Conservation (phyloP, 257 asterid species). For the Leptodermis oblonga region DNA sequence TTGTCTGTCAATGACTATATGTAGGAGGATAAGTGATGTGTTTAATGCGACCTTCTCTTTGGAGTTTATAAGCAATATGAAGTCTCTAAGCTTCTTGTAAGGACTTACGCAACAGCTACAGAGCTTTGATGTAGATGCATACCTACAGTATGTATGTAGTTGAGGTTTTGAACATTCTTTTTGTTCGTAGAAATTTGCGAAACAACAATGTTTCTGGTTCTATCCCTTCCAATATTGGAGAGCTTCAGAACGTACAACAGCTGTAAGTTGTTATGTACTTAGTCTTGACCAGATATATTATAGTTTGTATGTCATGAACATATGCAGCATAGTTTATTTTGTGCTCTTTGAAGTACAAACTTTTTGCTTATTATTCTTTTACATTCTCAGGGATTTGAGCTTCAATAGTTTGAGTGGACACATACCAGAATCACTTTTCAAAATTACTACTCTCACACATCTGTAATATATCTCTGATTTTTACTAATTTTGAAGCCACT, state of each 20-base stretch:
- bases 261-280: slow-evolving; percentile 43
- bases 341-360: no score
- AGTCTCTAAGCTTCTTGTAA: slow-evolving; percentile 54
- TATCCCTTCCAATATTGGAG: slow-evolving; percentile 56
- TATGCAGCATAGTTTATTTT: not conserved
- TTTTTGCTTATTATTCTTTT: not conserved
- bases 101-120: slow-evolving; percentile 17
- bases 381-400: slow-evolving; percentile 77
- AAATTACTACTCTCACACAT: slow-evolving; percentile 40
- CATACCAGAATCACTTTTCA: slow-evolving; percentile 56
- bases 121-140: slow-evolving; percentile 3
- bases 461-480: slow-evolving; percentile 35
- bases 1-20: slow-evolving; percentile 6
- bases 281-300: not conserved
- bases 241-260: slow-evolving; percentile 38
- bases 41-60: slow-evolving; percentile 66
- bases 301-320: not conserved
- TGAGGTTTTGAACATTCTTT: slow-evolving; percentile 1
- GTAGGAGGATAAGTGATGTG: slow-evolving; percentile 80
- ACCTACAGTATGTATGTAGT: not conserved
- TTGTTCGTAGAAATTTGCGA: slow-evolving; percentile 68
- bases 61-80: slow-evolving; percentile 49
- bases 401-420: slow-evolving; percentile 69
- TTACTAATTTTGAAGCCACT: not conserved
- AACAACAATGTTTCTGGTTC: slow-evolving; percentile 75